Base-by-base conservation (phyloP, 345 rosid genomes). In the Boechera stricta region DNA sequence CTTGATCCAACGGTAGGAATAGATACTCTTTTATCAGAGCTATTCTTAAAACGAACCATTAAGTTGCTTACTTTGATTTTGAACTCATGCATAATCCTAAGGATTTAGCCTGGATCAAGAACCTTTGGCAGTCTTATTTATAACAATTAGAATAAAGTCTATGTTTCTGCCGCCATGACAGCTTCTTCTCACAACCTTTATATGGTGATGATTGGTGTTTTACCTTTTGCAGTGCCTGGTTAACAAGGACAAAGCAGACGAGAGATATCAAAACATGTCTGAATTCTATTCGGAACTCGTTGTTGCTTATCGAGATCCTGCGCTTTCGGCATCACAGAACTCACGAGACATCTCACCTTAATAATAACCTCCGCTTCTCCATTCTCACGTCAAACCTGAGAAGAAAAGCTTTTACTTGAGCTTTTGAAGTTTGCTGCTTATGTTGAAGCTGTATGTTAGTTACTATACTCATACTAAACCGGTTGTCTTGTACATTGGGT, bases 301-400 rank as follows among this genome's bases (percentile, higher is more conserved):
- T 3, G 83, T 83, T 29, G 89, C 94, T 31, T 94, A 91, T 67
- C 77, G 78, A 36, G 97, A 90, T 85, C 97, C 97, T 69, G 88
- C 93, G 41, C 69, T 88, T 71, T 83, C 55, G 63, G 81, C 86
- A 33, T 67, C 81, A 21, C 86, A 72, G 32, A 73, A 79, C 77
- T 78, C 84, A 47, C 42, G 86, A n/a, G 82, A 68, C 78, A 67
- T 49, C 6, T 84, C 86, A 55, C 80, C 81, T 11, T 78, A 56
- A 32, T 78, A 63, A 47, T 61, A 60, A 47, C 64, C 82, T 77
- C 94, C 85, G 48, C 91, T 89, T 77, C 94, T 87, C 56, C 80
- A 39, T 29, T 52, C 57, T 52, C 57, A 64, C 54, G 42, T 47
- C 71, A 79, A 73, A 75, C 80, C 71, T 78, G 72, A 64, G 69